Base-by-base conservation (phyloP, 2,329 filamentous ascomycete genomes). In the Calonectria montana region DNA sequence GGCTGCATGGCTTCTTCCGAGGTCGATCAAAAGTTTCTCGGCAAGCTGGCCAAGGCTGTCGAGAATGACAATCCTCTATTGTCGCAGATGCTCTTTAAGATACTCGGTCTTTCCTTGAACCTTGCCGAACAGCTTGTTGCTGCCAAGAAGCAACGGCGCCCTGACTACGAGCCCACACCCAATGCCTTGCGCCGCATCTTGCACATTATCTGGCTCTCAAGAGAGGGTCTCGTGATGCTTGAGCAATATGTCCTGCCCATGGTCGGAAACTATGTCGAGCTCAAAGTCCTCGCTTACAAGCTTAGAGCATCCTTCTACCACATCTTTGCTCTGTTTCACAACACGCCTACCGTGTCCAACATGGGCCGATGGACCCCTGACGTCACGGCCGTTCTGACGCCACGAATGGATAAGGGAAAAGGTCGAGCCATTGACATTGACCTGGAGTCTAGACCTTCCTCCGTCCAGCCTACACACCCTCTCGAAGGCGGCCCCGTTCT, bases 11-110 rank as follows among this genome's bases (percentile, higher is more conserved):
- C 97, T 86, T 97, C 96, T 82, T 97, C 95, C 73, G 95, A 98
- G 85, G 95, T 98, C 74, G 97, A 99, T 84, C 96, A 98, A 86
- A 99, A 98, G 86, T 98, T 97, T 85, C 89, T 99, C 80, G 95
- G 95, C 85, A 93, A 92, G 81, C 92, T 98, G 82, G 96, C 97
- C 82, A 94, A 92, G 84, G 89, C 92, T 73, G 95, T 95, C 77
- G 92, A 93, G 81, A 86, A 90, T 72, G 92, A 94, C 77, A 97
- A 96, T 80, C 92, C 94, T 4, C 88, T 96, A 21, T 90, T 98
- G 55, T 94, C 94, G 9, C 90, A 90, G 23, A 95, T 94, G 82
- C 90, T 99, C 57, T 98, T 95, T 85, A 97, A 97, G 83, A 92
- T 98, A 47, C 89, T 98, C 13, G 97, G 97, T 1, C 89, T 98